Evolutionary conservation across 2,329 filamentous ascomycete genomes (phyloP).

Genomic region (Colletotrichum somersetense): DNA sequence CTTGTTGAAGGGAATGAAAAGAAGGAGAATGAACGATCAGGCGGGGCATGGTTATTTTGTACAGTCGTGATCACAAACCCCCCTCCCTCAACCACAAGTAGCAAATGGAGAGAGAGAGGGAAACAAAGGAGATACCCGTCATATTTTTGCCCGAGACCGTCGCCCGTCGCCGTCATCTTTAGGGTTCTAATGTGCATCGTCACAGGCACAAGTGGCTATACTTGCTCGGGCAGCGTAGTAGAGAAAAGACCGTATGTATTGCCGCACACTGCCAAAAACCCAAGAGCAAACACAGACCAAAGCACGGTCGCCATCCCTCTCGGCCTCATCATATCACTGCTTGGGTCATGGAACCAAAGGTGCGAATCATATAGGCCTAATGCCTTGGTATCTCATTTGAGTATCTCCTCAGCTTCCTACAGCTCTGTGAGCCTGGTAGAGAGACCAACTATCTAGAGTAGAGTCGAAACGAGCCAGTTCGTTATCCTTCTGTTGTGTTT

Average conservation of each 20-base stretch:
- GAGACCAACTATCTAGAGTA: slow-evolving; percentile 25
- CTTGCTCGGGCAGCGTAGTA: background rate
- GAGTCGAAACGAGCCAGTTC: slow-evolving; percentile 19
- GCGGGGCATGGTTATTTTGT: background rate
- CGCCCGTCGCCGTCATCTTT: background rate
- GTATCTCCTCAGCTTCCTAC: slow-evolving; percentile 8
- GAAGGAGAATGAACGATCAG: background rate
- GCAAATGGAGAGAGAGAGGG: slow-evolving; percentile 3
- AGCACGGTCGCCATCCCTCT: background rate
- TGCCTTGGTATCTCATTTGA: slow-evolving; percentile 35
- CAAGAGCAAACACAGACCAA: background rate
- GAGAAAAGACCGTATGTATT: background rate
- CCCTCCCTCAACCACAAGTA: background rate
- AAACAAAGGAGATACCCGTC: slow-evolving; percentile 35
- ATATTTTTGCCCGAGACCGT: background rate
- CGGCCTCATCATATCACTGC: background rate
- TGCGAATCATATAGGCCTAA: slow-evolving; percentile 20
- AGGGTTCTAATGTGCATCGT: background rate
- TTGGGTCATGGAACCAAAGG: background rate
- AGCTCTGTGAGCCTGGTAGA: slow-evolving; percentile 17
- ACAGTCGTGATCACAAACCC: background rate
- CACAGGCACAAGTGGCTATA: background rate
- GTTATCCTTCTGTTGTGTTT: slow-evolving; percentile 19
- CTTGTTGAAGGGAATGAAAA: background rate
- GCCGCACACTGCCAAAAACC: background rate